phyloP scores from a whole-genome alignment of 2,329 filamentous ascomycete species.

The Xylariales sp. region DNA sequence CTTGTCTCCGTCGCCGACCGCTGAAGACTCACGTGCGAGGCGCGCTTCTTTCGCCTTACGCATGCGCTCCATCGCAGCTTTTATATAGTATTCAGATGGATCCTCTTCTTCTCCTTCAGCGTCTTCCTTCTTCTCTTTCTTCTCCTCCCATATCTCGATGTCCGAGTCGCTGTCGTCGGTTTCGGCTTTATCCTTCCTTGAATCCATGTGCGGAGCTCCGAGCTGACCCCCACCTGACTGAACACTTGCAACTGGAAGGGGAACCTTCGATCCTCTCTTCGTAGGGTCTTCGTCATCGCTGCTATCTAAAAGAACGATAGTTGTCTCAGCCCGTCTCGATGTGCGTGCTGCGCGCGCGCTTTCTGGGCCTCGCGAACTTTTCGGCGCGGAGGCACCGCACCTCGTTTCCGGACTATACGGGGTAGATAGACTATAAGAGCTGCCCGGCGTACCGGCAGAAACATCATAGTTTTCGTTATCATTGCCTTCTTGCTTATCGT shows the following conservation, averaged over 20 bases:
- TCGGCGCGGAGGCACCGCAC: conserved; percentile 10
- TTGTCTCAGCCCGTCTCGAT: conserved; percentile 9
- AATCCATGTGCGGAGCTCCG: neutral
- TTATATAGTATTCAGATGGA: conserved; percentile 60
- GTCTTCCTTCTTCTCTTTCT: conserved; percentile 45
- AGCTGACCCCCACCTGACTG: neutral
- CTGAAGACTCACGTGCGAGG: conserved; percentile 40
- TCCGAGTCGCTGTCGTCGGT: conserved; percentile 30
- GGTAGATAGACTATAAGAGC: conserved; percentile 36
- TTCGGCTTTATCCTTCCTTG: conserved; percentile 17
- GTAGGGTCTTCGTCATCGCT: conserved; percentile 43
- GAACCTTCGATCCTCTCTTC: conserved; percentile 20
- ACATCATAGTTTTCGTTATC: conserved; percentile 35
- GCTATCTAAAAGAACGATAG: conserved; percentile 45
- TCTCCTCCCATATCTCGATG: conserved; percentile 35
- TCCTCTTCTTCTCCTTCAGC: conserved; percentile 53
- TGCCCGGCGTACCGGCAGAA: conserved; percentile 35
- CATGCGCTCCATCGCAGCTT: conserved; percentile 55
- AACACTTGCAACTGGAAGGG: neutral
- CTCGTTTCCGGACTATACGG: conserved; percentile 32
- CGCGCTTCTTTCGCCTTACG: conserved; percentile 43
- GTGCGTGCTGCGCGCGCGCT: conserved; percentile 14
- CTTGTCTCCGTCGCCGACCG: conserved; percentile 18
- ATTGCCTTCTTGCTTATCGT: conserved; percentile 18
- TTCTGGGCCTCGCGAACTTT: conserved; percentile 15